These are phyloP conservation scores for Candida anglica DNA, from an alignment of 805 yeast genomes.

Conservation along the genomic window DNA sequence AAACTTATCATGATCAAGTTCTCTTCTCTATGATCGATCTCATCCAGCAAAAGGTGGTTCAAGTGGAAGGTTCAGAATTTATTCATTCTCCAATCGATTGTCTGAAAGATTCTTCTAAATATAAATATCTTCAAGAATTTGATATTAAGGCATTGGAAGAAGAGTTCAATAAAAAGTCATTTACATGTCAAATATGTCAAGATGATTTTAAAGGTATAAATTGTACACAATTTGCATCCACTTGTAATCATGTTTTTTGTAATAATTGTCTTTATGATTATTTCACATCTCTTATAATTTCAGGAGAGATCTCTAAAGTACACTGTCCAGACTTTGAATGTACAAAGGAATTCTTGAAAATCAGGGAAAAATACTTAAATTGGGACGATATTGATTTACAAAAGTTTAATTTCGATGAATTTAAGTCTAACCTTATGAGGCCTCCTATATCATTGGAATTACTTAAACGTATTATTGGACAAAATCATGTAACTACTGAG, in stretches of 20 bases:
- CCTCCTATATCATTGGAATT: slow-evolving; percentile 34
- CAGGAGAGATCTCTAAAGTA: slow-evolving; percentile 47
- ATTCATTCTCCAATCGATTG: slow-evolving; percentile 7
- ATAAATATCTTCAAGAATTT: slow-evolving; percentile 13
- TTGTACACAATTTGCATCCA: slow-evolving; percentile 29
- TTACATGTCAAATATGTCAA: slow-evolving; percentile 56
- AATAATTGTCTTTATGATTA: slow-evolving; percentile 41
- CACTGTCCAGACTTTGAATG: slow-evolving; percentile 59
- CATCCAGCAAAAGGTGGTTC: slow-evolving; percentile 18
- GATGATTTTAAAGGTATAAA: slow-evolving; percentile 41
- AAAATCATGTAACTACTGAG: slow-evolving; percentile 3
- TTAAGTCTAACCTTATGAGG: slow-evolving; percentile 36
- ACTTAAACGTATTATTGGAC: slow-evolving; percentile 25
- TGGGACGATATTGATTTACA: slow-evolving; percentile 10
- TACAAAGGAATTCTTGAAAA: slow-evolving; percentile 20
- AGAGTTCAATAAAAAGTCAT: slow-evolving; percentile 33
- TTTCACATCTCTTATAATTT: slow-evolving; percentile 34
- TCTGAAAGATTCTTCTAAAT: slow-evolving; percentile 7
- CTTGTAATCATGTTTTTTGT: slow-evolving; percentile 52
- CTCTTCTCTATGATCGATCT: slow-evolving; percentile 42
- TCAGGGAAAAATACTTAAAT: slow-evolving; percentile 14
- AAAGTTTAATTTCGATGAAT: slow-evolving; percentile 18
- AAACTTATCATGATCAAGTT: slow-evolving; percentile 30
- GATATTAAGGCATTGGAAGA: slow-evolving; percentile 14
- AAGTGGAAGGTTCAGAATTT: slow-evolving; percentile 7